Evolutionary conservation across 176 grass and related monocot genomes (phyloP), one percentile per base, ranked within the genome.

Genomic region (Coix lacrymajobi): DNA sequence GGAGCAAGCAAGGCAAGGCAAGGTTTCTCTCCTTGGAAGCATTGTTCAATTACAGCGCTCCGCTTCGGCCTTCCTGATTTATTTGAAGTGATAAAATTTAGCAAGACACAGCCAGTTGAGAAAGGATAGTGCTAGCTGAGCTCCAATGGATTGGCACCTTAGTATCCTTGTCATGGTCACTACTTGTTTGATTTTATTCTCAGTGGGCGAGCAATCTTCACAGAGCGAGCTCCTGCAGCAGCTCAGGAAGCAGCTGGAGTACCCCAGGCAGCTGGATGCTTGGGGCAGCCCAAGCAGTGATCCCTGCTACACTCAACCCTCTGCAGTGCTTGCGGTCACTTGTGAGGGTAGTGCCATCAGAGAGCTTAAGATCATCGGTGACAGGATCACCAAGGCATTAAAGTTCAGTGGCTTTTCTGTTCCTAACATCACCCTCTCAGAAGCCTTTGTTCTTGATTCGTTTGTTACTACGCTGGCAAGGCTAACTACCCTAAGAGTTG

Each of bases 381-480:
- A 95, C 33, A 98, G 83, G 88, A 86, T 95, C 46, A 69, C 87
- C 8, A 90, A 94, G 80, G 82, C 79, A 31, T 61, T 56, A 57
- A 91, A 67, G 63, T 98, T 93, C 73, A 85, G 56, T 32, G 95
- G 95, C n/a, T 82, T 89, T 80, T 80, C 84, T 40, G 40, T 95
- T 29, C 84, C 86, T 2, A 92, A 91, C 61, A 61, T 83, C 36
- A 94, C 90, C 28, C 92, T 98, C 31, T 98, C 95, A 3, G 48
- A 86, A 76, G 57, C 81, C 79, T 98, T 98, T 62, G 69, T 89
- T 82, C 46, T 93, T 16, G 96, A 98, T 76, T 98, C 96, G 2
- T 95, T 98, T 82, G 82, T 95, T 49, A 98, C 92, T 63, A 98
- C 96, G 13, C 56, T 98, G 34, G 33, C 90, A 34, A 93, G 96